phyloP scores from a whole-genome alignment of 129 eudicot genomes.

The Saussurea involucrata region DNA sequence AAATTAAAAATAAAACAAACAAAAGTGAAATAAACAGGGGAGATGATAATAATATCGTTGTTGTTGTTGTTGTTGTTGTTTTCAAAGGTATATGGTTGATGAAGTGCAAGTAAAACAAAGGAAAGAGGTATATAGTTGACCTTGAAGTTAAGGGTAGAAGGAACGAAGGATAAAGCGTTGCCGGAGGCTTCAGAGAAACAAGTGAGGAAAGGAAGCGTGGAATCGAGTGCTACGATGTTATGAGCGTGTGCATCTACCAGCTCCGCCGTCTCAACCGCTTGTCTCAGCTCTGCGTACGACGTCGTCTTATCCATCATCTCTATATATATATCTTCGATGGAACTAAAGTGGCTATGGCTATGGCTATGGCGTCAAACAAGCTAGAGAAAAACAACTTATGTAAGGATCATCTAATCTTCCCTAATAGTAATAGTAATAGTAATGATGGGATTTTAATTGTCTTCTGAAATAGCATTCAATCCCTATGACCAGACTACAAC shows the following conservation, averaged over 20 bases:
- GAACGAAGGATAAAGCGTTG: slow-evolving; percentile 54
- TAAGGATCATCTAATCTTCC: background rate
- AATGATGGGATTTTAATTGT: too few relatives aligned
- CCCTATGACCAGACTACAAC: too few relatives aligned
- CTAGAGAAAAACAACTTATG: too few relatives aligned
- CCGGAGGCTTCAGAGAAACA: slow-evolving; percentile 86
- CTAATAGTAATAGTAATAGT: background rate
- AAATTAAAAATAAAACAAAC: background rate
- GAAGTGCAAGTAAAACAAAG: background rate
- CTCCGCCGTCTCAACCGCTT: slow-evolving; percentile 63
- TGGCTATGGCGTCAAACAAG: background rate
- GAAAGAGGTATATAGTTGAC: slow-evolving; percentile 13
- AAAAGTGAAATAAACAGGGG: too few relatives aligned
- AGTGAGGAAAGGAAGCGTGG: slow-evolving; percentile 58
- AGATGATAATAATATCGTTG: too few relatives aligned
- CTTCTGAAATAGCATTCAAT: too few relatives aligned
- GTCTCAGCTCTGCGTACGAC: slow-evolving; percentile 44
- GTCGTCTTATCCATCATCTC: slow-evolving; percentile 32
- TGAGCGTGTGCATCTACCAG: slow-evolving; percentile 90
- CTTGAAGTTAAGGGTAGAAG: slow-evolving; percentile 84
- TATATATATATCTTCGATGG: background rate
- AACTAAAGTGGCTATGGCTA: background rate
- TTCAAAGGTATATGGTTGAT: background rate
- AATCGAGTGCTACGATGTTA: slow-evolving; percentile 67
- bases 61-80: too few relatives aligned